Percentiles rank a stretch among this genome's conserved stretches.
These are phyloP conservation scores for Immersiella caudata DNA, from an alignment of 495 filamentous ascomycete genomes.

Conservation along the genomic window DNA sequence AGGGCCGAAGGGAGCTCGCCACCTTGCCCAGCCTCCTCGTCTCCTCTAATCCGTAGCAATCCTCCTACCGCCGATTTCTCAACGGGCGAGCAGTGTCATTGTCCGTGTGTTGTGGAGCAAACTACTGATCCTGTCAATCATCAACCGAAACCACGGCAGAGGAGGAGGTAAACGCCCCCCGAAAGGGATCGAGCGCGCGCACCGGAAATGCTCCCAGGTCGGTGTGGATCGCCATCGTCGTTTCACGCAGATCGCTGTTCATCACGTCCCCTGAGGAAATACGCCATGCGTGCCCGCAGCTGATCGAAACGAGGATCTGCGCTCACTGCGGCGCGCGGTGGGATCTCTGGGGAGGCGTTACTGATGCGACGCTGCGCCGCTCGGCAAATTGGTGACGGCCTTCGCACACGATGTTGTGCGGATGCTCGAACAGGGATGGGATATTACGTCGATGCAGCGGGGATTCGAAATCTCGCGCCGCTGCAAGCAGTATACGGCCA, in stretches of 20 bases:
- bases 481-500: background rate
- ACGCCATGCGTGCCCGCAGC: too few species aligned
- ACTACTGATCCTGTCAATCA: background rate
- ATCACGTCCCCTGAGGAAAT: constrained; percentile 11
- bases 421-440: constrained; percentile 16
- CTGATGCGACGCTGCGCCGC: constrained; percentile 14
- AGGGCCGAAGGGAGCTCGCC: constrained; percentile 13
- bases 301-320: constrained; percentile 21
- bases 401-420: constrained; percentile 14
- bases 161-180: background rate
- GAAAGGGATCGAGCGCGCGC: constrained; percentile 1
- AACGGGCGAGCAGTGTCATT: background rate
- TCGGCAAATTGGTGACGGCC: constrained; percentile 20
- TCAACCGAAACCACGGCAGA: background rate
- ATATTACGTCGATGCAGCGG: constrained; percentile 18
- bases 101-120: background rate
- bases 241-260: constrained; percentile 15
- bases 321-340: constrained; percentile 6
- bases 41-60: background rate
- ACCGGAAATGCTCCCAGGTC: background rate
- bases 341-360: constrained; percentile 11
- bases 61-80: background rate
- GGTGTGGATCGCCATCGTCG: background rate
- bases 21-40: background rate
- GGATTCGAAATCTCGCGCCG: background rate